Evolutionary conservation across 106 monocot genomes (phyloP).

Genomic region (Cymbidium sinense): DNA sequence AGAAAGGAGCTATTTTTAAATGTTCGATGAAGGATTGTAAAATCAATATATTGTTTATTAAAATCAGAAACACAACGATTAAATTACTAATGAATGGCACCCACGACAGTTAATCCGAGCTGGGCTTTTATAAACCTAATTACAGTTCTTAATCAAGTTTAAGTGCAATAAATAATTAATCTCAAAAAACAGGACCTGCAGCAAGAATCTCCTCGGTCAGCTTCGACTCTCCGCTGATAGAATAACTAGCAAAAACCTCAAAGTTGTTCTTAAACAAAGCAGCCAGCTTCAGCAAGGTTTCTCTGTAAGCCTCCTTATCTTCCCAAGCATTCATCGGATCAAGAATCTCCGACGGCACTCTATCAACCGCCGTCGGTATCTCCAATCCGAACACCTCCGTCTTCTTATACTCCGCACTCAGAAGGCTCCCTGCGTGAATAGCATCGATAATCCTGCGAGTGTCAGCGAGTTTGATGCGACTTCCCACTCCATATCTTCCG

Average conservation of each 20-base stretch:
- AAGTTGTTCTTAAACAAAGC: constrained; percentile 86
- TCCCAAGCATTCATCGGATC: constrained; percentile 81
- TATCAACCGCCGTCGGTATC: constrained; percentile 62
- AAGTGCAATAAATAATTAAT: too few relatives aligned
- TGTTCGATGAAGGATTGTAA: too few relatives aligned
- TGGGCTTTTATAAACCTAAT: too few relatives aligned
- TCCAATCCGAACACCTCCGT: constrained; percentile 84
- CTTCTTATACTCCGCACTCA: constrained; percentile 48
- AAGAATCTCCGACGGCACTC: constrained; percentile 69
- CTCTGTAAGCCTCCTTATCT: constrained; percentile 57
- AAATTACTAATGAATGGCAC: too few relatives aligned
- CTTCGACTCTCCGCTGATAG: constrained; percentile 67
- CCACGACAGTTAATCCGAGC: too few relatives aligned
- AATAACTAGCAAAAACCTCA: constrained; percentile 70
- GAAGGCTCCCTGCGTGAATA: constrained; percentile 77
- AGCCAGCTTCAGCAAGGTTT: constrained; percentile 82
- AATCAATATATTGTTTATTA: too few relatives aligned
- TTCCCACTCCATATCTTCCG: constrained; percentile 94
- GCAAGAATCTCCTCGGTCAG: constrained; percentile 86
- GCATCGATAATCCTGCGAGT: constrained; percentile 90
- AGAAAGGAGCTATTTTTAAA: too few relatives aligned
- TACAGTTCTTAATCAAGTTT: too few relatives aligned
- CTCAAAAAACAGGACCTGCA: constrained; percentile 50
- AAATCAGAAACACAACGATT: too few relatives aligned
- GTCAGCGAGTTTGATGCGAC: constrained; percentile 60